Percentiles rank a stretch among this genome's conserved stretches.
These are phyloP conservation scores for Luffa acutangula DNA, from an alignment of 306 rosid species.

Conservation along the genomic window DNA sequence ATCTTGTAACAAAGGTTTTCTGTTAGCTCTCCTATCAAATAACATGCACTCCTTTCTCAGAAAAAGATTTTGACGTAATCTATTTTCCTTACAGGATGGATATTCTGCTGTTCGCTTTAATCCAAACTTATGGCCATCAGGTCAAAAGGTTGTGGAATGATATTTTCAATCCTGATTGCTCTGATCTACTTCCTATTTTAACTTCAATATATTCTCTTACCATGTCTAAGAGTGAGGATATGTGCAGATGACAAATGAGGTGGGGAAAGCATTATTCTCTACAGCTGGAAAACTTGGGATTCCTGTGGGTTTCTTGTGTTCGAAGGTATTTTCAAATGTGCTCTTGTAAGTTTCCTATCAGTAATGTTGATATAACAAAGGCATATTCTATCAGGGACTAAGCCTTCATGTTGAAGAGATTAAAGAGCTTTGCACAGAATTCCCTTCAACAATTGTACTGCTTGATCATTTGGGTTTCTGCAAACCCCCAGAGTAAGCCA, in stretches of 20 bases:
- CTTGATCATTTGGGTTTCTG: constrained; percentile 85
- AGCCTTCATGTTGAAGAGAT: constrained; percentile 68
- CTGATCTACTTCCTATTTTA: not conserved
- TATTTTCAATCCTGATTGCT: not conserved
- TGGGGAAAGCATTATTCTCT: constrained; percentile 60
- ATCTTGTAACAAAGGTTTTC: constrained; percentile 56
- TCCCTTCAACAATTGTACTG: constrained; percentile 66
- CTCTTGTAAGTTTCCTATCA: not conserved
- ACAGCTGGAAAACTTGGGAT: constrained; percentile 80
- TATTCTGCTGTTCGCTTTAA: constrained; percentile 79
- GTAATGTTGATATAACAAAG: not conserved
- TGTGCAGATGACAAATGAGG: constrained; percentile 76
- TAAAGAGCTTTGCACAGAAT: constrained; percentile 67
- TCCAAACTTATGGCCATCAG: constrained; percentile 86
- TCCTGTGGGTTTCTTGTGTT: constrained; percentile 81
- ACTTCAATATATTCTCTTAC: not conserved
- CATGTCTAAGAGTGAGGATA: not conserved
- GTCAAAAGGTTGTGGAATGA: constrained; percentile 41
- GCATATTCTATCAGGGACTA: constrained; percentile 49
- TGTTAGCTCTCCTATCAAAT: not conserved
- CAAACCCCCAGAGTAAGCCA: constrained; percentile 69
- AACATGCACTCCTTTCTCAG: not conserved
- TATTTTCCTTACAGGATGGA: constrained; percentile 48
- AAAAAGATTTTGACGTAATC: constrained; percentile 9
- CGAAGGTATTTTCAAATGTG: constrained; percentile 41